Conservation (phyloP, 2,329 filamentous ascomycete genomes). For the Pestalotiopsis sp. region DNA sequence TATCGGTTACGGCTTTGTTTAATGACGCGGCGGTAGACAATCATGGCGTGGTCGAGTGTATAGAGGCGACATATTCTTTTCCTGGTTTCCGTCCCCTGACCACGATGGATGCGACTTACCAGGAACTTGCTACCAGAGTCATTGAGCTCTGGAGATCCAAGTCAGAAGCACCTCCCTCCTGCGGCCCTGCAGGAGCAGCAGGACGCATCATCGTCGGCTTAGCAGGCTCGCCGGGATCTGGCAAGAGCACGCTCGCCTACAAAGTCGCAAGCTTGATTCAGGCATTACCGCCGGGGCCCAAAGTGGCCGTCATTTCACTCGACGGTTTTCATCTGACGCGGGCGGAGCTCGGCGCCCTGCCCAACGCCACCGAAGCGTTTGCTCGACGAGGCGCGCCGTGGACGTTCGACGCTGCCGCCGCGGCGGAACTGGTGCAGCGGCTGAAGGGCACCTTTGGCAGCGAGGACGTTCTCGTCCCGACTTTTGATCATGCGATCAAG, state of each 20-base stretch:
- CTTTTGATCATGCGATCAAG: constrained; percentile 26
- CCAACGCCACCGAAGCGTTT: constrained; percentile 31
- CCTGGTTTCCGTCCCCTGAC: not conserved
- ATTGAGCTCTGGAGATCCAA: not conserved
- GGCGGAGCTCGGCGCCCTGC: constrained; percentile 25
- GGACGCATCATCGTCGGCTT: constrained; percentile 20
- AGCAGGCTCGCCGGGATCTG: constrained; percentile 23
- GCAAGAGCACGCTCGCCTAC: constrained; percentile 26
- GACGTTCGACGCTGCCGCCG: constrained; percentile 31
- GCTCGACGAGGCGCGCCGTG: constrained; percentile 33
- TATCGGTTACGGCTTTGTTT: not conserved
- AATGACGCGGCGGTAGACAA: not conserved
- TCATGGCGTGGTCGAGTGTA: not conserved
- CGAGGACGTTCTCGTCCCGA: constrained; percentile 17
- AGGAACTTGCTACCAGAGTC: not conserved
- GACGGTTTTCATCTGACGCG: constrained; percentile 32
- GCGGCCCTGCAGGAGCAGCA: not conserved
- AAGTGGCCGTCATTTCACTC: constrained; percentile 23
- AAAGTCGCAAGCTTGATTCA: constrained; percentile 16
- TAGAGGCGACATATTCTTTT: not conserved
- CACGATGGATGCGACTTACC: constrained; percentile 4
- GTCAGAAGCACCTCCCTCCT: not conserved
- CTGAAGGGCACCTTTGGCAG: constrained; percentile 13
- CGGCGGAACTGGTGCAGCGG: constrained; percentile 20
- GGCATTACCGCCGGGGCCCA: constrained; percentile 4